Conservation (phyloP, 2,329 filamentous ascomycete genomes). For the Cladosporium sp. region DNA sequence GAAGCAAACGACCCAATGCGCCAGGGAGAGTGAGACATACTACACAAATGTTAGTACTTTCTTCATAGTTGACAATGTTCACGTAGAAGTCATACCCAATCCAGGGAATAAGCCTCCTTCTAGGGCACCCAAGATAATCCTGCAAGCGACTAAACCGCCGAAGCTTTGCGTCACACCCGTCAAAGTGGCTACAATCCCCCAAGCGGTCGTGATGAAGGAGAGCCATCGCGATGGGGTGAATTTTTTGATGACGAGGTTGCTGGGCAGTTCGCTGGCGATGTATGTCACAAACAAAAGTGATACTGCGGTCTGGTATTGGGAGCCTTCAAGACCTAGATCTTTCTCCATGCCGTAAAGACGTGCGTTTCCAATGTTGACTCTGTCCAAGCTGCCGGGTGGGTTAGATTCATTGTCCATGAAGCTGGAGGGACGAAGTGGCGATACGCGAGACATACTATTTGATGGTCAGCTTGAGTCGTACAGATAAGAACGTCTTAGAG, state of each 20-base stretch:
- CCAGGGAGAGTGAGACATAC: neutral
- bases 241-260: slow-evolving; percentile 47
- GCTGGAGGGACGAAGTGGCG: neutral
- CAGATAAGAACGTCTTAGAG: slow-evolving; percentile 25
- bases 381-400: neutral
- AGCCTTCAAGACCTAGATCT: slow-evolving; percentile 39
- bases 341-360: slow-evolving; percentile 40
- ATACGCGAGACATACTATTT: neutral
- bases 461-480: neutral
- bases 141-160: slow-evolving; percentile 38
- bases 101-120: slow-evolving; percentile 23
- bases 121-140: slow-evolving; percentile 26
- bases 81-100: neutral
- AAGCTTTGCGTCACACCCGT: slow-evolving; percentile 45
- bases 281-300: slow-evolving; percentile 20
- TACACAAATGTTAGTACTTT: neutral
- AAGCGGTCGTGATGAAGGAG: slow-evolving; percentile 28
- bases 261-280: slow-evolving; percentile 46
- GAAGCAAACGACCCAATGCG: too few species aligned
- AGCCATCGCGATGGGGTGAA: slow-evolving; percentile 34
- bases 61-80: neutral
- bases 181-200: slow-evolving; percentile 44
- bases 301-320: slow-evolving; percentile 33
- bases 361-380: slow-evolving; percentile 20
- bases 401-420: neutral